Evolutionary conservation across 2,329 filamentous ascomycete species (phyloP).

Genomic region (Cladorrhinum sp.): DNA sequence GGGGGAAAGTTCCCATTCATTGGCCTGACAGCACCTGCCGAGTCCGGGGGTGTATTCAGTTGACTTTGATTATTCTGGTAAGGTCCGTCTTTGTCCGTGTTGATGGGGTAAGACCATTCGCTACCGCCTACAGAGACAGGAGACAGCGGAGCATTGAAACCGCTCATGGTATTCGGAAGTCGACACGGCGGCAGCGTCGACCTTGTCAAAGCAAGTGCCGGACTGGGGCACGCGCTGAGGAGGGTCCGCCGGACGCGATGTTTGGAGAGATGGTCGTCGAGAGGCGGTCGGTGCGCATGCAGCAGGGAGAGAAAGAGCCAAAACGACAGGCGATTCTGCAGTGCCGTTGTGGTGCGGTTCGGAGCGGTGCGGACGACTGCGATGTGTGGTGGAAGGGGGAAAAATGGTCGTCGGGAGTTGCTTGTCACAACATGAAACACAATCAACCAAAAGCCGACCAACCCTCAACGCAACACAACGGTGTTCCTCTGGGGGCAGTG

Average conservation of each 20-base stretch:
- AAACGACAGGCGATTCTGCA: background rate
- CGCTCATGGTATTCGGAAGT: slow-evolving; percentile 57
- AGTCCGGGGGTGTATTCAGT: slow-evolving; percentile 67
- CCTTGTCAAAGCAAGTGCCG: slow-evolving; percentile 20
- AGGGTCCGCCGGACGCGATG: slow-evolving; percentile 6
- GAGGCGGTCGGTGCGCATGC: slow-evolving; percentile 3
- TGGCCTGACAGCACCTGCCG: slow-evolving; percentile 58
- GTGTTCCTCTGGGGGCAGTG: background rate
- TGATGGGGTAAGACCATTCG: slow-evolving; percentile 74
- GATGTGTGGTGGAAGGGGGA: background rate
- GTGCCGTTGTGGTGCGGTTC: background rate
- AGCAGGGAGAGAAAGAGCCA: background rate
- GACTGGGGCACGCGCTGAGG: slow-evolving; percentile 5
- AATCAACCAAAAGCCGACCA: slow-evolving; percentile 15
- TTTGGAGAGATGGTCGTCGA: slow-evolving; percentile 5
- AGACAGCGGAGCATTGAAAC: slow-evolving; percentile 72
- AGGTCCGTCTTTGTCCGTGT: slow-evolving; percentile 50
- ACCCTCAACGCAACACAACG: background rate
- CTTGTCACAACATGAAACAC: slow-evolving; percentile 23
- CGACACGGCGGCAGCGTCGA: slow-evolving; percentile 26
- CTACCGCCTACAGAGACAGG: slow-evolving; percentile 79
- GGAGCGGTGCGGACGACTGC: background rate
- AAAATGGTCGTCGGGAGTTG: slow-evolving; percentile 6
- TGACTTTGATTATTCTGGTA: slow-evolving; percentile 56
- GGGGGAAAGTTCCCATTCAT: slow-evolving; percentile 59